Percentiles rank a stretch among this genome's conserved stretches.
These are phyloP conservation scores for Colletotrichum kahawae DNA, from an alignment of 2,329 filamentous ascomycete genomes.

Conservation along the genomic window DNA sequence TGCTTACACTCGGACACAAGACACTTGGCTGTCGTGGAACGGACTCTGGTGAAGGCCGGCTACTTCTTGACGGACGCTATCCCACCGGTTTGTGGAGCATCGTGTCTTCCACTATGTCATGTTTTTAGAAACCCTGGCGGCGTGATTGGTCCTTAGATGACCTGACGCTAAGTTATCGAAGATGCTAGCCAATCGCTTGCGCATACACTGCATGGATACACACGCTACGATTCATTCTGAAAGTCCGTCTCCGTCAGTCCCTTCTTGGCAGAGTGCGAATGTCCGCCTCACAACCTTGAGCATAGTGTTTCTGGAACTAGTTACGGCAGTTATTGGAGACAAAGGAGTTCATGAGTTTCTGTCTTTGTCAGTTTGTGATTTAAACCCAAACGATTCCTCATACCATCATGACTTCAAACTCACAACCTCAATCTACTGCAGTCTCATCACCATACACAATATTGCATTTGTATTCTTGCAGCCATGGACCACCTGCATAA, in stretches of 20 bases:
- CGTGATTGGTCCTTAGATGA: neutral
- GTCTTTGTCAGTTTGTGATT: neutral
- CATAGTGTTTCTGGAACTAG: neutral
- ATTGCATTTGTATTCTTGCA: too few species aligned
- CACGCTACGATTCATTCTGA: neutral
- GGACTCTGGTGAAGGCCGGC: neutral
- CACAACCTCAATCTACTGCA: neutral
- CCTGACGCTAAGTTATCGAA: neutral
- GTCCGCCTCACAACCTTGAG: neutral
- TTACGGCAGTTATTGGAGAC: neutral
- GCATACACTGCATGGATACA: neutral
- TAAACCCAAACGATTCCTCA: neutral
- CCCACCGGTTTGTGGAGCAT: neutral
- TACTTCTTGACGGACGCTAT: neutral
- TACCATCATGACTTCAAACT: neutral
- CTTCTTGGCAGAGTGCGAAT: neutral
- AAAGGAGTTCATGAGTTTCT: neutral
- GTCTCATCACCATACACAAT: neutral
- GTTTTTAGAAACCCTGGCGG: neutral
- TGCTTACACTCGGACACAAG: neutral
- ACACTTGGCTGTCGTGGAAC: neutral
- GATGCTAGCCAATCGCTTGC: neutral
- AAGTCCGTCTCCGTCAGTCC: neutral
- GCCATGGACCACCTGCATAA: neutral
- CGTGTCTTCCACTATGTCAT: neutral